Conservation (phyloP, 345 rosid genomes). For the Salix dunnii region DNA sequence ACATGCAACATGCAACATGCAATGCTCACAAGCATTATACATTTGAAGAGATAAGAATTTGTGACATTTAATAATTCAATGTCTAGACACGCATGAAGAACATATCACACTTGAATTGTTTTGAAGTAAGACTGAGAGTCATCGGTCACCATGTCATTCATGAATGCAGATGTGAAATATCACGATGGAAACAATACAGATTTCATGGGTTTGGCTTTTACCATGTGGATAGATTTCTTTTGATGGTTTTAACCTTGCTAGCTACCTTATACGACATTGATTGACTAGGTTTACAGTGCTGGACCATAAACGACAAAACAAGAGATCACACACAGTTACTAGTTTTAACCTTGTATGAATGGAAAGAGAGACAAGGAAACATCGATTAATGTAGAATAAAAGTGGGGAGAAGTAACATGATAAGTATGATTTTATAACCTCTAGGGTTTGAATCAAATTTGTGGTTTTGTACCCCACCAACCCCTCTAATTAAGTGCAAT, state of each 20-base stretch:
- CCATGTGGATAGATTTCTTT: background rate
- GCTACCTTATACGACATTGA: background rate
- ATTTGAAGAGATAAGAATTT: too few species aligned
- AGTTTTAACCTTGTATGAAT: background rate
- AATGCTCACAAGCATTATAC: too few species aligned
- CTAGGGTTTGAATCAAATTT: slow-evolving; percentile 20
- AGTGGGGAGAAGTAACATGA: slow-evolving; percentile 39
- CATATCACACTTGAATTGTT: background rate
- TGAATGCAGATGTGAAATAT: background rate
- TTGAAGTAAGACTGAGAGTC: background rate
- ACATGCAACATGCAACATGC: background rate
- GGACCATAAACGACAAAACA: background rate
- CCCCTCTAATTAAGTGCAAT: slow-evolving; percentile 6
- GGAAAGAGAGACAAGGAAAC: slow-evolving; percentile 32
- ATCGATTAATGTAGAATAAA: slow-evolving; percentile 42
- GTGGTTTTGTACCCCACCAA: slow-evolving; percentile 21
- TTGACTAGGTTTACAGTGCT: too few species aligned
- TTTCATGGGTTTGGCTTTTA: background rate
- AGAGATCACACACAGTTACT: background rate
- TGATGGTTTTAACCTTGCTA: background rate
- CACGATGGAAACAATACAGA: background rate
- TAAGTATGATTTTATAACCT: slow-evolving; percentile 24
- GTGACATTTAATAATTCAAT: background rate
- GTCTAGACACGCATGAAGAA: background rate
- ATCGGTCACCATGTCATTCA: background rate